Conservation (phyloP, 2,329 filamentous ascomycete species). For the Ambrosiella xylebori region DNA sequence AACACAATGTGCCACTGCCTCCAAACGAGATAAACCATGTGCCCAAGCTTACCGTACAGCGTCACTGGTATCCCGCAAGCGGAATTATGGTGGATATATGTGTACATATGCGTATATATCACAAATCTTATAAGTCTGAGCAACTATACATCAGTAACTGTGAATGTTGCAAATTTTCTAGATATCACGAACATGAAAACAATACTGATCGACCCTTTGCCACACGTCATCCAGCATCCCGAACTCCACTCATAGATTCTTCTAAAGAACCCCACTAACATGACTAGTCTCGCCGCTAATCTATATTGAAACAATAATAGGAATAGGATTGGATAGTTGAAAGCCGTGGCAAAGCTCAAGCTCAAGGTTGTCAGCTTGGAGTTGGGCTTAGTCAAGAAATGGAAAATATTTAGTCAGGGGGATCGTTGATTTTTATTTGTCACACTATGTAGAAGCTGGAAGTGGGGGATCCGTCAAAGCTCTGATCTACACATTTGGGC, state of each 20-base stretch:
- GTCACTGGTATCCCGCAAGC: background rate
- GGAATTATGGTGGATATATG: too few relatives aligned
- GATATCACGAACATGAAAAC: too few relatives aligned
- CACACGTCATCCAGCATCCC: too few relatives aligned
- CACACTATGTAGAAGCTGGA: background rate
- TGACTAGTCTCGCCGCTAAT: too few relatives aligned
- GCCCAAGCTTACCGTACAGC: background rate
- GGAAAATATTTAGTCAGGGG: background rate
- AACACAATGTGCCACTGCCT: background rate
- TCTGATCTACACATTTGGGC: background rate
- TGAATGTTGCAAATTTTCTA: too few relatives aligned
- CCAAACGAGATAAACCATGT: background rate
- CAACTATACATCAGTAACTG: too few relatives aligned
- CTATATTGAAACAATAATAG: too few relatives aligned
- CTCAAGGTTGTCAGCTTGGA: background rate
- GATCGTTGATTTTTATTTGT: background rate
- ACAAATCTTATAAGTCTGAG: background rate
- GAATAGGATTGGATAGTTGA: too few relatives aligned
- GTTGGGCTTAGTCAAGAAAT: background rate
- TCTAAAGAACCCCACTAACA: too few relatives aligned
- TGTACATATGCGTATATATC: background rate
- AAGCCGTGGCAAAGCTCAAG: too few relatives aligned
- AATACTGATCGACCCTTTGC: too few relatives aligned
- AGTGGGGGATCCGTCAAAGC: background rate
- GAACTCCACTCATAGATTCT: too few relatives aligned